Evolutionary conservation across 345 rosid species (phyloP).

Genomic region (Salix exigua): DNA sequence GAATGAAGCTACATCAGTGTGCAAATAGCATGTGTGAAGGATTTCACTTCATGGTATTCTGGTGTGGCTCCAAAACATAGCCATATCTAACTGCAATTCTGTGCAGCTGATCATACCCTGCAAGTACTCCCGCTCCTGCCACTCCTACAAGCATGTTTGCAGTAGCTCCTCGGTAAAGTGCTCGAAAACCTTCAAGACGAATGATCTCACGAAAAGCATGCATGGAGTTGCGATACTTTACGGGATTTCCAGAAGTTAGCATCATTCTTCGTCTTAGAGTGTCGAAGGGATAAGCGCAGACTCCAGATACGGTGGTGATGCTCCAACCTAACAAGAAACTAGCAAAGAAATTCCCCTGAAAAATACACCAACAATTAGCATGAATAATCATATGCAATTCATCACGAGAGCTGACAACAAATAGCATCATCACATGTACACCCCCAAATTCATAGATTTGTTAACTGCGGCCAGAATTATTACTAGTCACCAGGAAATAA

Average conservation of each 20-base stretch:
- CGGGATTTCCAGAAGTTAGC: conserved; percentile 84
- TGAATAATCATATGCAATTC: too few species aligned
- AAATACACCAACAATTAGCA: conserved; percentile 1
- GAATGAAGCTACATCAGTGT: neutral
- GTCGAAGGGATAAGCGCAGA: conserved; percentile 91
- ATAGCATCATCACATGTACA: neutral
- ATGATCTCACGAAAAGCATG: conserved; percentile 71
- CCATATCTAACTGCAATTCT: conserved; percentile 50
- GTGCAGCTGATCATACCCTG: conserved; percentile 87
- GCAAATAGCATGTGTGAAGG: neutral
- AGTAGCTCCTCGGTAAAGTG: conserved; percentile 70
- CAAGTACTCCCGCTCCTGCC: conserved; percentile 94
- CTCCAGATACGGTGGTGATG: conserved; percentile 73
- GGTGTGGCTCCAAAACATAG: conserved; percentile 30
- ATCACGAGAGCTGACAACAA: neutral
- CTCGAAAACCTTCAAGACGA: conserved; percentile 58
- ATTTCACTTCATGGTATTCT: conserved; percentile 30
- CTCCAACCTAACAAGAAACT: conserved; percentile 95
- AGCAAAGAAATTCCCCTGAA: conserved; percentile 81
- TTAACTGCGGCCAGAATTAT: neutral
- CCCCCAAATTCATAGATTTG: neutral
- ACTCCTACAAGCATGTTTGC: conserved; percentile 95
- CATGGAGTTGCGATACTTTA: conserved; percentile 51
- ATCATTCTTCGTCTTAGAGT: conserved; percentile 88
- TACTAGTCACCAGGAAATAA: neutral